Conservation (phyloP, 2,329 filamentous ascomycete species). For the Periconia sp. region DNA sequence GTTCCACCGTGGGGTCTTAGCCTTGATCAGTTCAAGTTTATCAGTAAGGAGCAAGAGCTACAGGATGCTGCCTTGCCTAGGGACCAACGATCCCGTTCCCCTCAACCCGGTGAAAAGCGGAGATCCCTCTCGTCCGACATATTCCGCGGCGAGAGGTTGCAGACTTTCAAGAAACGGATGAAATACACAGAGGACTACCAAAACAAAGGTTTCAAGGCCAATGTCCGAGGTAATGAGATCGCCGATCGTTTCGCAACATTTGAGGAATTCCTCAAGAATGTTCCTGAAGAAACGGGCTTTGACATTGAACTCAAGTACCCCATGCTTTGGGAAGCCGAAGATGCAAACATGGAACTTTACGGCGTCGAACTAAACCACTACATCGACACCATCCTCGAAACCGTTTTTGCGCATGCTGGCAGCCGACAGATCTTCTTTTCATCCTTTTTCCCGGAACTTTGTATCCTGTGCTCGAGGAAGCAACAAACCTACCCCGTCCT, state of each 20-base stretch:
- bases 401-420: slow-evolving; percentile 84
- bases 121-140: slow-evolving; percentile 67
- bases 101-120: slow-evolving; percentile 41
- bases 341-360: slow-evolving; percentile 96
- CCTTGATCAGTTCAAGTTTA: slow-evolving; percentile 91
- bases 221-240: slow-evolving; percentile 91
- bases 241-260: slow-evolving; percentile 95
- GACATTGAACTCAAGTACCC: slow-evolving; percentile 99
- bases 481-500: slow-evolving; percentile 95
- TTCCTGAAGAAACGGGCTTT: slow-evolving; percentile 86
- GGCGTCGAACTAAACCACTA: slow-evolving; percentile 96
- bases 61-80: no score
- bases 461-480: slow-evolving; percentile 92
- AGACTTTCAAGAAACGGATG: slow-evolving; percentile 78
- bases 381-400: slow-evolving; percentile 87
- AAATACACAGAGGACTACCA: slow-evolving; percentile 97
- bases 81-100: slow-evolving; percentile 56
- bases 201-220: slow-evolving; percentile 92
- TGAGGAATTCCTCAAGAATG: slow-evolving; percentile 86
- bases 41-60: slow-evolving; percentile 67
- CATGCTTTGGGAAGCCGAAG: slow-evolving; percentile 94
- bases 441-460: slow-evolving; percentile 97
- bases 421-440: slow-evolving; percentile 95
- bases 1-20: slow-evolving; percentile 95
- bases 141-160: slow-evolving; percentile 47